phyloP scores from a whole-genome alignment of 495 filamentous ascomycete species.

The Neurospora sublineolata region DNA sequence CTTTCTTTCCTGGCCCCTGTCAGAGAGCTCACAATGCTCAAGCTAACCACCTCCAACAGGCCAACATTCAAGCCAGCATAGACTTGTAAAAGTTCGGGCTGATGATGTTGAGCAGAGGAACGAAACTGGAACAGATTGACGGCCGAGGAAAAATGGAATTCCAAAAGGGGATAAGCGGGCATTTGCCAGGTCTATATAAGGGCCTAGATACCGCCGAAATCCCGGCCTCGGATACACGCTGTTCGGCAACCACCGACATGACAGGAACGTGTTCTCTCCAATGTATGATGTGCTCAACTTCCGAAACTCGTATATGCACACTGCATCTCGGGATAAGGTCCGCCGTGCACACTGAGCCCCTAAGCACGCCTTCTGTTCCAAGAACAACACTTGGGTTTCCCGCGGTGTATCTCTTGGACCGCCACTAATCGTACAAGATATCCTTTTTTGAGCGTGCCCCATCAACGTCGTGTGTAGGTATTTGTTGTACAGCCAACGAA shows the following conservation, averaged over 20 bases:
- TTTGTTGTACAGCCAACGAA: background rate
- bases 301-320: background rate
- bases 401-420: background rate
- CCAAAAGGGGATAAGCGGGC: background rate
- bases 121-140: slow-evolving; percentile 4
- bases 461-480: background rate
- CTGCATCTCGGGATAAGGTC: background rate
- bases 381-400: background rate
- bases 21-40: background rate
- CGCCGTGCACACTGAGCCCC: background rate
- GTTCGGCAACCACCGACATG: background rate
- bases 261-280: background rate
- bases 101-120: slow-evolving; percentile 36
- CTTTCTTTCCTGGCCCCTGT: background rate
- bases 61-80: background rate
- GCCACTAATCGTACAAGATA: background rate
- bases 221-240: background rate
- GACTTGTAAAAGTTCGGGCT: slow-evolving; percentile 23
- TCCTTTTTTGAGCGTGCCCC: background rate
- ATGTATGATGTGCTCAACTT: background rate
- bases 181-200: background rate
- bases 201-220: background rate
- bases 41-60: background rate
- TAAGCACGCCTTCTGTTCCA: background rate
- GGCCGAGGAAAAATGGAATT: background rate